Conservation (phyloP, 176 grass and related monocot species). For the Metroxylon sagu region DNA sequence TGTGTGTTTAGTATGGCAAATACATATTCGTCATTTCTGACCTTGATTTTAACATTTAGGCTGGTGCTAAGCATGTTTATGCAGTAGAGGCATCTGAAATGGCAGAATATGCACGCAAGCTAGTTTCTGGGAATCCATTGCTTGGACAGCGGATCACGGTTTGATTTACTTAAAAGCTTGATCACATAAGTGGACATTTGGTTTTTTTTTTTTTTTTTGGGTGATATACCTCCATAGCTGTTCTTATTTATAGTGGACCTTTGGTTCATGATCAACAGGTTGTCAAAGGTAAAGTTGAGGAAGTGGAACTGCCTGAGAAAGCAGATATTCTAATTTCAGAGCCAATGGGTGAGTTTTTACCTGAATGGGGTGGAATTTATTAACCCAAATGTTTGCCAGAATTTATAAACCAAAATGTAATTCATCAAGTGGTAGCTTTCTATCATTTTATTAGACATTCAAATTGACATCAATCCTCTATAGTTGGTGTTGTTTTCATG, state of each 20-base stretch:
- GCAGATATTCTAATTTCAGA: slow-evolving; percentile 98
- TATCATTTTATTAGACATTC: too few relatives aligned
- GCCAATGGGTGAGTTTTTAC: slow-evolving; percentile 67
- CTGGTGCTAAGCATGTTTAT: slow-evolving; percentile 98
- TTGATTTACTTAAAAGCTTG: slow-evolving; percentile 33
- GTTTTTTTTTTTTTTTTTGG: not conserved
- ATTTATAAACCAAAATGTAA: too few relatives aligned
- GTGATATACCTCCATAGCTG: not conserved
- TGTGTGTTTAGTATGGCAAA: too few relatives aligned
- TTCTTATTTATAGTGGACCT: slow-evolving; percentile 6
- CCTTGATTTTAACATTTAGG: slow-evolving; percentile 37
- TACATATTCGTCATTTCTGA: too few relatives aligned
- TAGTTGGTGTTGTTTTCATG: too few relatives aligned
- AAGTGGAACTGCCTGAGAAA: slow-evolving; percentile 96
- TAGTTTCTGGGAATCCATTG: slow-evolving; percentile 83
- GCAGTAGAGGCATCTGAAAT: slow-evolving; percentile 98
- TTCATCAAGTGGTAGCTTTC: too few relatives aligned
- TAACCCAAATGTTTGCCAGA: too few relatives aligned
- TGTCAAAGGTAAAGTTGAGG: slow-evolving; percentile 96
- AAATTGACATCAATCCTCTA: too few relatives aligned
- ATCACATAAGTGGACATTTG: slow-evolving; percentile 7
- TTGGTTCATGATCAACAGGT: slow-evolving; percentile 36
- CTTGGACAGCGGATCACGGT: slow-evolving; percentile 91
- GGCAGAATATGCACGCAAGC: slow-evolving; percentile 79
- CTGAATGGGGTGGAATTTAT: too few relatives aligned